Evolutionary conservation across 495 filamentous ascomycete genomes (phyloP).

Genomic region (Pyrenula aspistea): DNA sequence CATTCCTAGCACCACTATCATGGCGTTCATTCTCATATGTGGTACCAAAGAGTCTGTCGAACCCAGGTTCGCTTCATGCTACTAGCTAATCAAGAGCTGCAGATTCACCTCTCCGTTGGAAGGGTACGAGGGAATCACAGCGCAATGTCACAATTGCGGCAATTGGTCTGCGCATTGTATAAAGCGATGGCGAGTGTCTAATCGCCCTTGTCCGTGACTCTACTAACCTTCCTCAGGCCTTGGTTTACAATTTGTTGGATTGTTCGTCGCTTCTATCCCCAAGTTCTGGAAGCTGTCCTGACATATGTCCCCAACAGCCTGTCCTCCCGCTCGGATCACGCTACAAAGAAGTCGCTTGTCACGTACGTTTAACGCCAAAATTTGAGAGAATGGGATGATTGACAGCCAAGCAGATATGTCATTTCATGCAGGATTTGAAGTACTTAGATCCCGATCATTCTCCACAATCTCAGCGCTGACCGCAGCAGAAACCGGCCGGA

Average conservation of each 20-base stretch:
- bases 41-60: neutral
- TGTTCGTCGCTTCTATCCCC: neutral
- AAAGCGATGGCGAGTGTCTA: neutral
- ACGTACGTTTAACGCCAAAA: neutral
- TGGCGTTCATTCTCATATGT: neutral
- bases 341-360: conserved; percentile 1
- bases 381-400: neutral
- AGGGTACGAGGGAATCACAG: neutral
- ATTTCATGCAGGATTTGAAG: neutral
- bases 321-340: neutral
- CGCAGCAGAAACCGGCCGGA: neutral
- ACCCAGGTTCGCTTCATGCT: neutral
- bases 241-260: conserved; percentile 1
- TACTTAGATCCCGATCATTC: neutral
- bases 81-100: neutral
- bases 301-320: neutral
- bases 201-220: neutral
- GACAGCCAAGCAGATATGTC: neutral
- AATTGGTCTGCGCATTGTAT: neutral
- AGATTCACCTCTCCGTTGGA: neutral
- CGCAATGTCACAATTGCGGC: neutral
- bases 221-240: neutral
- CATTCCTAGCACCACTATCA: neutral
- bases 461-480: neutral
- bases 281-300: neutral